A percentile compares a stretch with the other conserved stretches of the same genome.
Conservation (phyloP, 2,329 filamentous ascomycete species). For the Hypoxylon sp. region DNA sequence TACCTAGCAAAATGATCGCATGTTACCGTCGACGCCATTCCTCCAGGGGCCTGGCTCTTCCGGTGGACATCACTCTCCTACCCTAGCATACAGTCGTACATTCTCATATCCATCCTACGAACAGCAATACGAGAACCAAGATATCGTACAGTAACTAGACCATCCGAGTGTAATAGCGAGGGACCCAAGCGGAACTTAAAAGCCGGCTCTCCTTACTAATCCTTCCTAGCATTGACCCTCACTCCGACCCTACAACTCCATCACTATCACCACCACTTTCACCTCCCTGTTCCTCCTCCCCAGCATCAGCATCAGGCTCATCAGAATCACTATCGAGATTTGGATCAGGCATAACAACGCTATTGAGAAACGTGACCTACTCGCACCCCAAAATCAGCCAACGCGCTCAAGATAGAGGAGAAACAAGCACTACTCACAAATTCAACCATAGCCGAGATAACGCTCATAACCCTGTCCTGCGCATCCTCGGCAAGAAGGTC, state of each 20-base stretch:
- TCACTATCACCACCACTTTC: slow-evolving; percentile 6
- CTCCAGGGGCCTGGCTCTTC: background rate
- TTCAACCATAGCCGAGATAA: slow-evolving; percentile 77
- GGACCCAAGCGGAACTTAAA: background rate
- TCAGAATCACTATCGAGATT: slow-evolving; percentile 59
- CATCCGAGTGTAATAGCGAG: background rate
- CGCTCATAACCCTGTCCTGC: slow-evolving; percentile 73
- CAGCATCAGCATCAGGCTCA: slow-evolving; percentile 37
- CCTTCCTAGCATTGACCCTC: too few species aligned
- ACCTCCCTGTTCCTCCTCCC: slow-evolving; percentile 26
- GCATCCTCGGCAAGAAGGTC: slow-evolving; percentile 73
- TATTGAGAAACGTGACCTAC: slow-evolving; percentile 79
- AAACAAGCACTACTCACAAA: slow-evolving; percentile 77
- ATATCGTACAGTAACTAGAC: background rate
- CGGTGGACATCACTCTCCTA: background rate
- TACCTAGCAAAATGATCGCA: background rate
- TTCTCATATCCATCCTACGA: background rate
- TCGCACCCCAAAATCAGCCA: background rate
- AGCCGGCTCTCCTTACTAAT: background rate
- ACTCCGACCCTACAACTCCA: background rate
- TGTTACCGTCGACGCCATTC: background rate
- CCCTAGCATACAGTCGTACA: background rate
- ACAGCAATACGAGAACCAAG: background rate
- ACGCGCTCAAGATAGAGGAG: slow-evolving; percentile 27
- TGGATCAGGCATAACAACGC: slow-evolving; percentile 79